Evolutionary conservation across 768 basidiomycete genomes (phyloP), one percentile per base, ranked within the genome.

Genomic region (Agaricus sinodeliciosus): DNA sequence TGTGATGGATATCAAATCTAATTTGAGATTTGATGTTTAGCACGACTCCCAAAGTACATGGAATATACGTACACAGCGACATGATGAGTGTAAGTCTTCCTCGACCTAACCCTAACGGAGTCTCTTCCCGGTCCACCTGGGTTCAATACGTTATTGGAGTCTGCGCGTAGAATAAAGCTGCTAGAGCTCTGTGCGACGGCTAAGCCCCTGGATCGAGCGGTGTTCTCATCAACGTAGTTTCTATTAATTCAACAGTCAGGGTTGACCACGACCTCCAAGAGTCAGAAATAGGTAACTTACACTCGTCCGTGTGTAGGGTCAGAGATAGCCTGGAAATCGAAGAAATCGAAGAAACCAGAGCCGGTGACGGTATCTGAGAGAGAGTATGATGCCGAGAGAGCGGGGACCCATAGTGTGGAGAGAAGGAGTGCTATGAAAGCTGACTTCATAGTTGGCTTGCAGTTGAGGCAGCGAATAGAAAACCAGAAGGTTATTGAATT

Each of bases 221-320:
- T 73, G 6, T 51, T 48, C 45, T 65, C 45, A 55, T 71, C 60
- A 28, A 75, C 73, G 55, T 78, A 76, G 57, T 70, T 73, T 11
- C 75, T 77, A 37, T 11, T 43, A 8, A 31, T 31, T n/a, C 22
- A 22, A 22, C 22, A 22, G 22, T 22, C 22, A 22, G 19, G 3
- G 25, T 4, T 34, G 16, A 7, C 27, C 12, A 1, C 37, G 12
- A 26, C 8, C 22, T n/a, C n/a, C 46, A 9, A 18, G 34, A 25
- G 18, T 12, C 28, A 44, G 3, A 48, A 45, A 18, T 25, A 47
- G 7, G 12, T 1, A 3, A 61, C 76, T 55, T 65, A 84, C 82
- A 85, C 84, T 60, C 81, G 67, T 15, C 84, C 84, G 43, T 80
- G 69, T 2, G 81, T 84, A 1, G 84, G 82, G 59, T 84, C 84